These are phyloP conservation scores for Irpex lacteus DNA, from an alignment of 1,284 basidiomycete species.

Conservation along the genomic window DNA sequence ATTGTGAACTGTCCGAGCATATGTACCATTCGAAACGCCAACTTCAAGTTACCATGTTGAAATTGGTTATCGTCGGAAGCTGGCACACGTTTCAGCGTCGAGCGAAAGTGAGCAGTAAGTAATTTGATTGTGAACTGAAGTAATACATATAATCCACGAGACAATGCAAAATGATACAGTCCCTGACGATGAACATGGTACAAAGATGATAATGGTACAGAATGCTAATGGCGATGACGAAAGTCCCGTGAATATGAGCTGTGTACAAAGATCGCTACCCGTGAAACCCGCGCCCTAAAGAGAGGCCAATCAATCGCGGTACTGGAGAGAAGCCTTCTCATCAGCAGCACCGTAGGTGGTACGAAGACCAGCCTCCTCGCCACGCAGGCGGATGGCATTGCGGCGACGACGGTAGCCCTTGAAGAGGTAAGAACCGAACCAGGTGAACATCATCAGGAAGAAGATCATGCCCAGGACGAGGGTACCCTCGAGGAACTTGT, in stretches of 20 bases:
- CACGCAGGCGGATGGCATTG: constrained; percentile 45
- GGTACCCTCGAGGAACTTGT: constrained; percentile 41
- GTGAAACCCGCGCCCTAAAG: not conserved
- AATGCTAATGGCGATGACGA: not conserved
- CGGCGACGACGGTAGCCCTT: constrained; percentile 40
- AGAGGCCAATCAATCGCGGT: not conserved
- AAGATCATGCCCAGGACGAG: constrained; percentile 40
- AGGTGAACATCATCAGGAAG: constrained; percentile 41
- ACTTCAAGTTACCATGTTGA: no score
- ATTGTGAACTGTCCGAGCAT: no score
- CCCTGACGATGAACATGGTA: not conserved
- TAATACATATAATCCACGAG: no score
- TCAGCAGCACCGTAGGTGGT: constrained; percentile 12
- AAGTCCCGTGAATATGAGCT: not conserved
- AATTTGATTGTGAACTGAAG: no score
- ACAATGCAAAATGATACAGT: not conserved
- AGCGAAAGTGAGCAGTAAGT: not conserved
- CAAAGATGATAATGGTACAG: not conserved
- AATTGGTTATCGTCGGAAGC: no score
- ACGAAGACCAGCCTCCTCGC: constrained; percentile 38
- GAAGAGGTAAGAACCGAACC: constrained; percentile 34
- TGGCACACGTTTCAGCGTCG: no score
- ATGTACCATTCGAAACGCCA: no score
- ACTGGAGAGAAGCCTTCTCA: constrained; percentile 8
- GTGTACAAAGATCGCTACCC: not conserved